Conservation (phyloP, 2,329 filamentous ascomycete genomes). For the Nemania bipapillata region DNA sequence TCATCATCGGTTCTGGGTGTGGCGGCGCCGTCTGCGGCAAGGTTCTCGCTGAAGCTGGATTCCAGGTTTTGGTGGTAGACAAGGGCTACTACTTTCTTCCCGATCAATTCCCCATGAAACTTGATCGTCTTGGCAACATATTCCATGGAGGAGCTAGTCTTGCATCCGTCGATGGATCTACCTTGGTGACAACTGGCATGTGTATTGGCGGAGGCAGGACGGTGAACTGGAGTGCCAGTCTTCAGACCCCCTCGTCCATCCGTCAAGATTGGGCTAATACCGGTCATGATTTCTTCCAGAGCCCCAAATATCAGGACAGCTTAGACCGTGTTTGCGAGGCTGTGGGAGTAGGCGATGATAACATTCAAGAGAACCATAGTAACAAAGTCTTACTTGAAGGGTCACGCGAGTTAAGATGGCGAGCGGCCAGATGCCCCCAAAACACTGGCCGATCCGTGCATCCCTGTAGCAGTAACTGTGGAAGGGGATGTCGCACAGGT, state of each 20-base stretch:
- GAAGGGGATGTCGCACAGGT: constrained; percentile 69
- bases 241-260: constrained; percentile 77
- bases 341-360: constrained; percentile 77
- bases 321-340: constrained; percentile 80
- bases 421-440: constrained; percentile 75
- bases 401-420: constrained; percentile 76
- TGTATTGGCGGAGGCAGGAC: constrained; percentile 88
- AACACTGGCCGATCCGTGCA: constrained; percentile 81
- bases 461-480: constrained; percentile 74
- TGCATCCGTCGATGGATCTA: constrained; percentile 65
- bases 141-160: constrained; percentile 73
- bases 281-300: constrained; percentile 78
- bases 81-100: no score
- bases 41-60: no score
- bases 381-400: constrained; percentile 81
- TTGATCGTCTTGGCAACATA: constrained; percentile 63
- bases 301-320: constrained; percentile 77
- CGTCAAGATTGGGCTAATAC: constrained; percentile 80
- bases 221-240: constrained; percentile 80
- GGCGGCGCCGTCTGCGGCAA: no score
- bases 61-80: no score
- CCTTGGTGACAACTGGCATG: constrained; percentile 73
- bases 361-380: constrained; percentile 76
- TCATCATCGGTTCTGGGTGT: no score
- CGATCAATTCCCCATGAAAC: constrained; percentile 81